Evolutionary conservation across 345 rosid species (phyloP).

Genomic region (Lumnitzera littorea): DNA sequence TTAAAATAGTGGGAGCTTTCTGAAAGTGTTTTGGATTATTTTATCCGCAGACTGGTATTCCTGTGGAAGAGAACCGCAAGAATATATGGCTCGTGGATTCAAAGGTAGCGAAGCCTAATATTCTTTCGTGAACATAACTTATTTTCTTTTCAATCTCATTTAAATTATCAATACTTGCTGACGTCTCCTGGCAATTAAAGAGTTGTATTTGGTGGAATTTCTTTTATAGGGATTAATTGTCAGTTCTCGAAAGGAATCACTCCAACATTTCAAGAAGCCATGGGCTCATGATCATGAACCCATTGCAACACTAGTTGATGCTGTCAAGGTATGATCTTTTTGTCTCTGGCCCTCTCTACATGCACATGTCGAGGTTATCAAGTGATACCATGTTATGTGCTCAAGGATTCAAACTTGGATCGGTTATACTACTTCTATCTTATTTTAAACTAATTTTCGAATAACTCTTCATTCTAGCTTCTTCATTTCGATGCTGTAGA

Average conservation of each 20-base stretch:
- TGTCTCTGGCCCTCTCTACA: slow-evolving; percentile 12
- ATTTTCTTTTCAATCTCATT: too few relatives aligned
- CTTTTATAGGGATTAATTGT: slow-evolving; percentile 75
- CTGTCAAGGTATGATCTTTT: slow-evolving; percentile 48
- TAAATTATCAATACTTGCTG: background rate
- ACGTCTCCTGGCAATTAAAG: background rate
- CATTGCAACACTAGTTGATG: slow-evolving; percentile 52
- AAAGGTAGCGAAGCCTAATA: slow-evolving; percentile 40
- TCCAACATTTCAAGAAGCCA: slow-evolving; percentile 93
- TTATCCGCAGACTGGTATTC: slow-evolving; percentile 56
- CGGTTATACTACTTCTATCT: too few relatives aligned
- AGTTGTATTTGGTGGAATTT: background rate
- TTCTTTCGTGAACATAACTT: background rate
- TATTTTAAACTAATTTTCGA: too few relatives aligned
- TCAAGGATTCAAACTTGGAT: too few relatives aligned
- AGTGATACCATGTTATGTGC: too few relatives aligned
- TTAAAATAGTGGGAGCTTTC: too few relatives aligned
- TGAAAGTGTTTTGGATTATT: background rate
- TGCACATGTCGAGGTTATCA: background rate
- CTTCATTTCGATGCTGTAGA: too few relatives aligned
- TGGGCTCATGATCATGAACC: slow-evolving; percentile 96
- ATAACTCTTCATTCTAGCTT: too few relatives aligned
- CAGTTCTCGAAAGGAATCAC: slow-evolving; percentile 67
- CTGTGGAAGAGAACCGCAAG: slow-evolving; percentile 74
- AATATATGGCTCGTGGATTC: slow-evolving; percentile 94